Evolutionary conservation across 176 grass and related monocot species (phyloP), one percentile per base, ranked within the genome.

Genomic region (Aechmea fasciata): DNA sequence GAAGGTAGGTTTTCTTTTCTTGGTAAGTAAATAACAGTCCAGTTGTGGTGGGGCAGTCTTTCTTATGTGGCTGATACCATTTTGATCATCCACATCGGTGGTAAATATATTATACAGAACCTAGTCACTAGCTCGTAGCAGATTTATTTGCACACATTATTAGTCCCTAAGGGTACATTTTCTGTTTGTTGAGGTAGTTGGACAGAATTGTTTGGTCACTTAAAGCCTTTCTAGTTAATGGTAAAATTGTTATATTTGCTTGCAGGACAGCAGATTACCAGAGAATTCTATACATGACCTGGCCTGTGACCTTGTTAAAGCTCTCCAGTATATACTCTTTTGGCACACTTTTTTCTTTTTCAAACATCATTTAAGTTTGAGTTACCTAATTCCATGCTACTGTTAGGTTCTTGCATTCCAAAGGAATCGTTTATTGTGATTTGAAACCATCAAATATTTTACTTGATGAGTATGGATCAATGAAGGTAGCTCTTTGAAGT

Each of bases 391-490:
- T 75, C 41, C 55, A 62, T 20, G 76, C 78, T 47, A 68, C 13
- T 54, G 12, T 47, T 74, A 99, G 94, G 86, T 99, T 92, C 80
- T 90, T 99, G 72, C 94, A 99, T 90, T 99, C 89, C 3, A 83
- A 99, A 88, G 94, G 89, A 85, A 87, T 93, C 53, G 81, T 99
- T 66, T 99, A 93, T 59, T 99, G 94, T 51, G 89, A 99, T 83
- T 82, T 99, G 67, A 99, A 99, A 70, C 94, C 94, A 73, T 99
- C 94, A 79, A 99, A 99, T 52, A 81, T 99, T 79, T 70, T 99
- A 76, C 80, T 99, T n/a, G 86, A 99, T 78, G 94, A 99, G 67
- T 92, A 73, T 78, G 94, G 94, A 76, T 87, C 64, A 72, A 87
- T 91, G 89, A 99, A 99, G 94, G 94, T 99, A 83, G 51, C 49